phyloP scores from a whole-genome alignment of 148 eudicot genomes.

The Vaccinium darrowii region DNA sequence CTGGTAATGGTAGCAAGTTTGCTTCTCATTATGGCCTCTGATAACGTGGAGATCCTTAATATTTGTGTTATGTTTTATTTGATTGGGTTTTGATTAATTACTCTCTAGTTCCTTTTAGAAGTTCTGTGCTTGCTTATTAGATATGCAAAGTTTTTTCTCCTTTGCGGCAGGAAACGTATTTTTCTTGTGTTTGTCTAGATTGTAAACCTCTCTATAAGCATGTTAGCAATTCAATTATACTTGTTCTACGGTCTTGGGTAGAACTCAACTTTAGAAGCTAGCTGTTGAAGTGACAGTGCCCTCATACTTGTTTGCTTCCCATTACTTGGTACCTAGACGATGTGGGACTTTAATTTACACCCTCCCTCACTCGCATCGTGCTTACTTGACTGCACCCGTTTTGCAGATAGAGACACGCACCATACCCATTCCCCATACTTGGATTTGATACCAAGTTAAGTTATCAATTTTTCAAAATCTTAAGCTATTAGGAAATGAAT shows the following conservation, averaged over 20 bases:
- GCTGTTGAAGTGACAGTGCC: not conserved
- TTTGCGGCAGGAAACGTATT: not conserved
- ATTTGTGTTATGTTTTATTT: not conserved
- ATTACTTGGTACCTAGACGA: not conserved
- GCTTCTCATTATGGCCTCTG: not conserved
- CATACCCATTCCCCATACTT: not conserved
- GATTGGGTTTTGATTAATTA: not conserved
- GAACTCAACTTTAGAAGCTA: not conserved
- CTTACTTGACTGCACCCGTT: not conserved
- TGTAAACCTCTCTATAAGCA: not conserved
- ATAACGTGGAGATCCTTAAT: not conserved
- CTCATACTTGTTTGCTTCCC: not conserved
- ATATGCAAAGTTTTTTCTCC: not conserved
- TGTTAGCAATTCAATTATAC: not conserved
- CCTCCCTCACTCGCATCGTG: not conserved
- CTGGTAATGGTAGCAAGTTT: not conserved
- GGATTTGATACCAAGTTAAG: not conserved
- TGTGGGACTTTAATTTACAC: not conserved
- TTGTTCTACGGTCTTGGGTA: not conserved
- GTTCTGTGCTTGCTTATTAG: not conserved
- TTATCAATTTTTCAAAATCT: not conserved
- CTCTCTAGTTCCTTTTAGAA: not conserved
- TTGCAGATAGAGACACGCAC: not conserved
- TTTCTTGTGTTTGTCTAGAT: not conserved
- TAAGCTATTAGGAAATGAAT: not conserved